Evolutionary conservation across 768 basidiomycete genomes (phyloP).

Genomic region (Lentinula detonsa): DNA sequence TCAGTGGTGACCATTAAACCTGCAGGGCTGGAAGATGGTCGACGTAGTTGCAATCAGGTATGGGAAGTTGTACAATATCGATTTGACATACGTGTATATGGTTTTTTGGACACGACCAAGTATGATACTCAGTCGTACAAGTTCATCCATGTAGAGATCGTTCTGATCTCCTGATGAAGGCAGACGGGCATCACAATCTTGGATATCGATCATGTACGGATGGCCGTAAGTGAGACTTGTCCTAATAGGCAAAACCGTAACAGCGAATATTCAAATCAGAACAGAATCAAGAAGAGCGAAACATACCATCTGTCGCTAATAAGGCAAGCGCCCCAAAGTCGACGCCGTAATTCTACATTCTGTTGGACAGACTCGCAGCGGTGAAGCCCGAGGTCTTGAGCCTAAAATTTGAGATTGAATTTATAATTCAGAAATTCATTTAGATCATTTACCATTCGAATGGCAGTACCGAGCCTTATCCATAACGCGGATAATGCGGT

Average conservation of each 20-base stretch:
- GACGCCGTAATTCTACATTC: conserved; percentile 78
- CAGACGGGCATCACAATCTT: conserved; percentile 92
- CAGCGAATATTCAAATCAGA: conserved; percentile 6
- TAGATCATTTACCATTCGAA: conserved; percentile 72
- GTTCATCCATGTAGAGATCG: conserved; percentile 82
- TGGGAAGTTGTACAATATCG: conserved; percentile 1
- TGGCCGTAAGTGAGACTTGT: conserved; percentile 86
- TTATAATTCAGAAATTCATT: background rate
- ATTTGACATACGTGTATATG: conserved; percentile 69
- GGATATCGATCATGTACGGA: conserved; percentile 93
- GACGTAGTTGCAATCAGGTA: conserved; percentile 5
- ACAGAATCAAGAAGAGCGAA: conserved; percentile 7
- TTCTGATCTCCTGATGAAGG: conserved; percentile 82
- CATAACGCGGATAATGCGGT: conserved; percentile 82
- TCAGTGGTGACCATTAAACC: conserved; percentile 85
- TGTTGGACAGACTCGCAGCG: conserved; percentile 84
- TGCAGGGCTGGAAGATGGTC: conserved; percentile 53
- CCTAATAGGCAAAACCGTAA: conserved; percentile 34
- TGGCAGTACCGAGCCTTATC: conserved; percentile 82
- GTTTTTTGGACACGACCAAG: conserved; percentile 89
- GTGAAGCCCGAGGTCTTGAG: conserved; percentile 94
- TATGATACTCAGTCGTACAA: conserved; percentile 86
- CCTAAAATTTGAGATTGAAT: conserved; percentile 40
- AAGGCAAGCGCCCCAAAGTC: conserved; percentile 93
- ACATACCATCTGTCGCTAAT: conserved; percentile 89